These are phyloP conservation scores for Trametes cubensis DNA, from an alignment of 768 basidiomycete species.

Conservation along the genomic window DNA sequence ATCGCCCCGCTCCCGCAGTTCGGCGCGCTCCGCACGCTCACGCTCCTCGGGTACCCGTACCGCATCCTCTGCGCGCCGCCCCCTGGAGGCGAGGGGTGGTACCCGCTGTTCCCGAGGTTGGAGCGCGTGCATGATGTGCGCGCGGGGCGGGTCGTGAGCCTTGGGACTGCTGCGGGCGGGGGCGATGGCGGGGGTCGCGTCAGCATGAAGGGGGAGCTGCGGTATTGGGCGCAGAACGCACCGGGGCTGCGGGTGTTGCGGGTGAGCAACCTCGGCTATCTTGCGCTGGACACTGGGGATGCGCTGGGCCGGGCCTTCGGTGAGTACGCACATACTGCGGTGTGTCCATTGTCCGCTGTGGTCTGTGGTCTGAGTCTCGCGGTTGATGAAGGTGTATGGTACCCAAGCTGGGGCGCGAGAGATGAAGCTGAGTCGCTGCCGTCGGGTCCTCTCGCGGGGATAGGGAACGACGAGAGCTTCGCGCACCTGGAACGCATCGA, in stretches of 20 bases:
- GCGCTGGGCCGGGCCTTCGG: neutral
- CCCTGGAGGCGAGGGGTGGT: too few species aligned
- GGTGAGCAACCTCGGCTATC: neutral
- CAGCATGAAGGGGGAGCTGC: neutral
- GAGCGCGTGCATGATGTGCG: neutral
- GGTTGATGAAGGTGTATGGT: too few species aligned
- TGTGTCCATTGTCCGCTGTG: too few species aligned
- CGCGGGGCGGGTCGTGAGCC: neutral
- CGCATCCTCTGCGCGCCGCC: neutral
- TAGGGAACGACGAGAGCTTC: too few species aligned
- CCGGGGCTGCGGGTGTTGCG: neutral
- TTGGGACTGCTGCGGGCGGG: too few species aligned
- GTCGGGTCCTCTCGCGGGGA: too few species aligned
- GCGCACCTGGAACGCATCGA: too few species aligned
- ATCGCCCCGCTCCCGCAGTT: neutral
- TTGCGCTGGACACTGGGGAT: neutral
- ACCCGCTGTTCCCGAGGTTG: neutral
- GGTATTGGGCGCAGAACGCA: neutral
- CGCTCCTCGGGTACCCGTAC: neutral
- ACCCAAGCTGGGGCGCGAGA: too few species aligned
- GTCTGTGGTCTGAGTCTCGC: too few species aligned
- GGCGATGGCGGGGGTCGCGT: too few species aligned
- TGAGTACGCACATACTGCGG: neutral
- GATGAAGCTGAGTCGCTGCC: too few species aligned
- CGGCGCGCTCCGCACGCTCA: neutral